Base-by-base conservation (phyloP, 2,329 filamentous ascomycete species). In the Conoideocrella luteorostrata region DNA sequence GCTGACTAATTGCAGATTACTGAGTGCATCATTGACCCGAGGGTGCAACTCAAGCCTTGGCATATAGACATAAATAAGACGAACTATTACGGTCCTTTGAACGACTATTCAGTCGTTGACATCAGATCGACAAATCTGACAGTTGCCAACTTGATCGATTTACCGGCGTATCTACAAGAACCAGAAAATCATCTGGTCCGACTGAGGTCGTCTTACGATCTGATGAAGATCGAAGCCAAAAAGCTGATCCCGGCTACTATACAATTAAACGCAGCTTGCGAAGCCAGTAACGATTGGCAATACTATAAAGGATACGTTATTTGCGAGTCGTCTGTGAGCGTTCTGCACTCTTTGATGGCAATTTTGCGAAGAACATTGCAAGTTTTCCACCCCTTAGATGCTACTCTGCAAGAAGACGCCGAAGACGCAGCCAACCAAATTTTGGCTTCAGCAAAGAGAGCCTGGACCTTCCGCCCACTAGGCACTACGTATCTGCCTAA, bases 51-150 rank as follows among this genome's bases (percentile, higher is more conserved):
- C 1, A 46, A 42, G 21, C 15, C 24, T 7, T 45, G 43, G 43
- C 38, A 21, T 21, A 32, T 20, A 11, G 39, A 34, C 17, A 20
- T 42, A n/a, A 46, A 32, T 13, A 37, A 42, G 20, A 46, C 44
- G 6, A 42, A 32, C 23, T 46, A 38, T 13, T 46, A 42, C 17
- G 44, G 44, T 15, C 44, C 44, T 12, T 17, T 46, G 5, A 46
- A 46, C 18, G 35, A 41, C 44, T 46, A 46, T 36, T 42, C 44
- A n/a, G 44, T 46, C 15, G 44, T 46, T n/a, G 22, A 46, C 13
- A 46, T 46, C 10, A 34, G 39, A 15, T 46, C 44, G 29, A 42
- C 39, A 9, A 46, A 46, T 17, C 20, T 46, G 13, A 46, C 44
- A 15, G 44, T 42, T 22, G 39, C 39, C 22, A 46, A 39, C 21